Percentiles rank a stretch among this genome's conserved stretches.
Conservation (phyloP, 345 rosid species). For the Rhizophora apiculata region DNA sequence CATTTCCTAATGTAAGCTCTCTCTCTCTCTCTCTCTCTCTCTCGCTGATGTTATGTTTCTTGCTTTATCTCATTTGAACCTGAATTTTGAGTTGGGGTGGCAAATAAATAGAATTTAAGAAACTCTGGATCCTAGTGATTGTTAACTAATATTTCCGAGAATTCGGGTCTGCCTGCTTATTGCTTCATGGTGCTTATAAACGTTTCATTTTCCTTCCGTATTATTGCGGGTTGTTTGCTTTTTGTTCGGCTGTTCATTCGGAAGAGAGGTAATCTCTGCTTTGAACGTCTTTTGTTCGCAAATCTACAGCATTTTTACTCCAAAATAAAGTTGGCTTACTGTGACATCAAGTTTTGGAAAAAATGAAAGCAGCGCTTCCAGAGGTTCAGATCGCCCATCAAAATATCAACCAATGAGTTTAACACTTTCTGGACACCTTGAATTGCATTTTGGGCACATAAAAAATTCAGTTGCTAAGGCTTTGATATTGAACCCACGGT, state of each 20-base stretch:
- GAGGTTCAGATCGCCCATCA: slow-evolving; percentile 18
- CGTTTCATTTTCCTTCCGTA: too few species aligned
- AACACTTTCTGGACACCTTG: not conserved
- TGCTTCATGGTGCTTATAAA: too few species aligned
- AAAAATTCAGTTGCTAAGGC: too few species aligned
- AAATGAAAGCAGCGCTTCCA: slow-evolving; percentile 23
- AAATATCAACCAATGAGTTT: slow-evolving; percentile 15
- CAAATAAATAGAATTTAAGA: too few species aligned
- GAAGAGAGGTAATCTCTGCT: not conserved
- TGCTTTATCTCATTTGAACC: too few species aligned
- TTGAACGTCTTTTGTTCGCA: not conserved
- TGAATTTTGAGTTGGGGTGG: too few species aligned
- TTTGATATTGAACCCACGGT: not conserved
- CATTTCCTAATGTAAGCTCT: not conserved
- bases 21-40: not conserved
- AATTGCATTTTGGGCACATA: too few species aligned
- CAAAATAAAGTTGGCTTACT: slow-evolving; percentile 31
- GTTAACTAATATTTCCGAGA: too few species aligned
- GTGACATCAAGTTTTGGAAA: slow-evolving; percentile 35
- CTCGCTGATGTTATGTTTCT: not conserved
- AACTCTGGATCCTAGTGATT: too few species aligned
- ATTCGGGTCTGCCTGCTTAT: too few species aligned
- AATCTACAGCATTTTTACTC: slow-evolving; percentile 20
- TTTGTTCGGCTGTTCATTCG: too few species aligned
- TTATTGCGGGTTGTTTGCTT: too few species aligned